A percentile compares a stretch with the other conserved stretches of the same genome.
Evolutionary conservation across 139 green algal genomes (phyloP).

Genomic region (Closterium sp.): DNA sequence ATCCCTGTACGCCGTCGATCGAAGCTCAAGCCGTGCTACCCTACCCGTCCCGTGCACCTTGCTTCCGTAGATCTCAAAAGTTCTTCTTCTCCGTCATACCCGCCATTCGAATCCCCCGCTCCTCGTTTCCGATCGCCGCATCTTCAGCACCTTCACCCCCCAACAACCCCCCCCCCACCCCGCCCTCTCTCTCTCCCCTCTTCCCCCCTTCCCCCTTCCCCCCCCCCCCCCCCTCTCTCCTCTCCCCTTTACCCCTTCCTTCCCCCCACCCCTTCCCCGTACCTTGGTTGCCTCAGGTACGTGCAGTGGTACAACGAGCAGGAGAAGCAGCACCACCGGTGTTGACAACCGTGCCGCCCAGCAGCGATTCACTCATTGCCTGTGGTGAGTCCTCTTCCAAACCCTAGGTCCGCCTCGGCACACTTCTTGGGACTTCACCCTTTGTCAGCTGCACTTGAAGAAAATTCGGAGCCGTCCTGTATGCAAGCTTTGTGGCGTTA

Average conservation of each 20-base stretch:
- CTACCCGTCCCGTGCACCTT: too few relatives aligned
- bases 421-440: too few relatives aligned
- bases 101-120: background rate
- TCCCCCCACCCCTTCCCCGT: background rate
- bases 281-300: slow-evolving; percentile 35
- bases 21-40: too few relatives aligned
- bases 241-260: background rate
- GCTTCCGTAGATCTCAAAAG: background rate
- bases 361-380: background rate
- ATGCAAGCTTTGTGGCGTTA: too few relatives aligned
- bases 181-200: too few relatives aligned
- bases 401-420: background rate
- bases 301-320: slow-evolving; percentile 70
- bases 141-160: too few relatives aligned
- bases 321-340: slow-evolving; percentile 75
- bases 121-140: too few relatives aligned
- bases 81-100: background rate
- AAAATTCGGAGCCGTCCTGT: too few relatives aligned
- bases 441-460: too few relatives aligned
- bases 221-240: background rate
- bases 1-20: background rate
- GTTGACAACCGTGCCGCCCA: background rate
- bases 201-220: background rate
- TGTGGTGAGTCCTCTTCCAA: background rate
- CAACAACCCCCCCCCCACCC: too few relatives aligned